Conservation (phyloP, 2,329 filamentous ascomycete species). For the Hymenoscyphus repandus region DNA sequence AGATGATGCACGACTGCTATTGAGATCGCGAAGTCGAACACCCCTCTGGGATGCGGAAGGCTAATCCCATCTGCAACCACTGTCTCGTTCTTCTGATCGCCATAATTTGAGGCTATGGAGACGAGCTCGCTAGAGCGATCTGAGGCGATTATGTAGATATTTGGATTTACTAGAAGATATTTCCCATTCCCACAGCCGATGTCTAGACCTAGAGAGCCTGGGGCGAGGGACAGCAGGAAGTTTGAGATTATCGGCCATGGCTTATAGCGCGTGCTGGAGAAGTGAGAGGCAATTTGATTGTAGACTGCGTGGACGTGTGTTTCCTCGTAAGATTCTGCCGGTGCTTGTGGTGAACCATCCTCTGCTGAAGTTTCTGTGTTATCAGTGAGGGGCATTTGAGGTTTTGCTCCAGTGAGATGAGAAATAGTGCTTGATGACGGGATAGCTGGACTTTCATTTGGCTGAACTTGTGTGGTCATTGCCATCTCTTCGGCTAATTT, state of each 20-base stretch:
- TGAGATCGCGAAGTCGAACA: conserved; percentile 85
- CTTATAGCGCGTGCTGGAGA: conserved; percentile 73
- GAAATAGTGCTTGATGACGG: not conserved
- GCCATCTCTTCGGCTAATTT: no score
- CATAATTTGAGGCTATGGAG: conserved; percentile 46
- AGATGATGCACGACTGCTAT: conserved; percentile 95
- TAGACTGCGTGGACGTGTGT: conserved; percentile 90
- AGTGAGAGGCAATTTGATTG: conserved; percentile 78
- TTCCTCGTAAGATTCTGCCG: conserved; percentile 63
- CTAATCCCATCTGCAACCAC: conserved; percentile 76
- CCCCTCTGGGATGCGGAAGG: conserved; percentile 66
- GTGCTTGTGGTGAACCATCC: not conserved
- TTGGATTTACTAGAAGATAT: conserved; percentile 75
- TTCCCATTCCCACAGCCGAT: conserved; percentile 97
- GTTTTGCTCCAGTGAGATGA: not conserved
- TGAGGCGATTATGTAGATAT: conserved; percentile 75
- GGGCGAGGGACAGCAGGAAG: conserved; percentile 62
- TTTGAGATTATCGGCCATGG: conserved; percentile 88
- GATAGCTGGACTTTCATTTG: no score
- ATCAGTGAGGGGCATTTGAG: not conserved
- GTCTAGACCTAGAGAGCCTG: conserved; percentile 79
- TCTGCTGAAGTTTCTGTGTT: not conserved
- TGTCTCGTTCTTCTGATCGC: conserved; percentile 33
- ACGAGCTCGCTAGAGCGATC: conserved; percentile 66
- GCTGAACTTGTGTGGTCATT: no score